Base-by-base conservation (phyloP, 2,329 filamentous ascomycete species). In the Xylariaceae sp. region DNA sequence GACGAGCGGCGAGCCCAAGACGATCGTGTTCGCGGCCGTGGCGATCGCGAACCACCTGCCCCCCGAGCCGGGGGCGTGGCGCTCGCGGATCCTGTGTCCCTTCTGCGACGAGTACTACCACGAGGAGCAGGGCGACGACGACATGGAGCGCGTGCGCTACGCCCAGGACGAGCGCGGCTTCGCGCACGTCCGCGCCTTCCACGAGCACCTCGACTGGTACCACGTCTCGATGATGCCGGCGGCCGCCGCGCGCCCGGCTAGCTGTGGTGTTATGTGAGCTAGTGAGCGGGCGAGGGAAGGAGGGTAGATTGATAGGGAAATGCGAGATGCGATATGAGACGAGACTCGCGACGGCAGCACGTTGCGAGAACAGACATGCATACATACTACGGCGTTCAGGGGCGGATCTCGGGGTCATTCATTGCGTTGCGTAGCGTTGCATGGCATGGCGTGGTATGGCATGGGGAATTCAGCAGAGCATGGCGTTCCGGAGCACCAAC, bases 31-130 rank as follows among this genome's bases (percentile, higher is more conserved):
- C 63, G 79, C 82, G 42, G 81, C 83, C 2, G 70, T 85, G 20
- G 82, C 80, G 32, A 79, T 86, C 44, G 82, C 82, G 29, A 86
- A 83, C 68, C 83, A 86, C 66, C 70, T 81, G 23, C 73, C 79
- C 29, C 82, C 82, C 2, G 68, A 71, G 18, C 68, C 71, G 7
- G 78, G 80, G 44, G 81, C 81, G 60, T 86, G 81, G 79, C 74
- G 77, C 55, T 78, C 81, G 2, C 71, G 76, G 16, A 66, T 85
- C 14, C 65, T 81, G 29, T 86, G 83, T 55, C 81, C 82, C 2
- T 82, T 79, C 58, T 86, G 83, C 69, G 83, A 86, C 61, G 78
- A 81, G 45, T 80, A 79, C 52, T 75, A 73, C 53, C 78, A 78
- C 65, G 71, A 77, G 44, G 76, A 78, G 61, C 76, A 77, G 23